Conservation (phyloP, 1,284 basidiomycete species). For the Chiua sp. region DNA sequence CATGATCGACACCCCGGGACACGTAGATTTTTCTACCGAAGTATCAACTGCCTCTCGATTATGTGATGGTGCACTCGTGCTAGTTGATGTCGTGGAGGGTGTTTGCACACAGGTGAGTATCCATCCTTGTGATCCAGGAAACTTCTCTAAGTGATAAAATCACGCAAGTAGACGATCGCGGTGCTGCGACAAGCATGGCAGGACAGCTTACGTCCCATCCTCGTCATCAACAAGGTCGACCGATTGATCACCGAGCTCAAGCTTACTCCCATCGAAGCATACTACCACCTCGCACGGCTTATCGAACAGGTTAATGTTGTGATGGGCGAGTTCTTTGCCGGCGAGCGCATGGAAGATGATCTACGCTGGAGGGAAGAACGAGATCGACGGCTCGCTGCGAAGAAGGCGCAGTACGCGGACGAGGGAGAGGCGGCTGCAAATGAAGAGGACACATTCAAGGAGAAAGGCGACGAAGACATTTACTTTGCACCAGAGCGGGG, state of each 20-base stretch:
- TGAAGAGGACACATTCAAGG: slow-evolving; percentile 75
- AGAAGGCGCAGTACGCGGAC: slow-evolving; percentile 71
- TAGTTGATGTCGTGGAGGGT: slow-evolving; percentile 99
- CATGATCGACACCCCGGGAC: slow-evolving; percentile 98
- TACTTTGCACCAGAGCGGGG: slow-evolving; percentile 97
- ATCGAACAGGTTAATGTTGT: slow-evolving; percentile 99
- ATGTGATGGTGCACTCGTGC: slow-evolving; percentile 94
- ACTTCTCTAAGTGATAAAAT: not conserved
- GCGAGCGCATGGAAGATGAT: slow-evolving; percentile 98
- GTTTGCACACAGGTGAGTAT: slow-evolving; percentile 92
- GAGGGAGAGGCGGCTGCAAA: slow-evolving; percentile 65
- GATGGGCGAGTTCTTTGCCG: slow-evolving; percentile 96
- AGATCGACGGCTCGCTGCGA: slow-evolving; percentile 78
- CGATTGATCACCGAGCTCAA: slow-evolving; percentile 95
- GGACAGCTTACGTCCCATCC: slow-evolving; percentile 87
- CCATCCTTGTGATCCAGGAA: not conserved
- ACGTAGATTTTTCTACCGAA: slow-evolving; percentile 98
- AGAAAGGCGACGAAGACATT: slow-evolving; percentile 97
- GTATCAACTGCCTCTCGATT: slow-evolving; percentile 94
- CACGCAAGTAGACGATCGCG: slow-evolving; percentile 77
- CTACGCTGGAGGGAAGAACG: slow-evolving; percentile 92
- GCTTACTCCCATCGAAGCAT: slow-evolving; percentile 92
- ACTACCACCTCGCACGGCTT: slow-evolving; percentile 91
- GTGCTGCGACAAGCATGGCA: slow-evolving; percentile 96
- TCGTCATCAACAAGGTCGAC: slow-evolving; percentile 98